Evolutionary conservation across 2,329 filamentous ascomycete genomes (phyloP).

Genomic region (Sporothrix phasma): DNA sequence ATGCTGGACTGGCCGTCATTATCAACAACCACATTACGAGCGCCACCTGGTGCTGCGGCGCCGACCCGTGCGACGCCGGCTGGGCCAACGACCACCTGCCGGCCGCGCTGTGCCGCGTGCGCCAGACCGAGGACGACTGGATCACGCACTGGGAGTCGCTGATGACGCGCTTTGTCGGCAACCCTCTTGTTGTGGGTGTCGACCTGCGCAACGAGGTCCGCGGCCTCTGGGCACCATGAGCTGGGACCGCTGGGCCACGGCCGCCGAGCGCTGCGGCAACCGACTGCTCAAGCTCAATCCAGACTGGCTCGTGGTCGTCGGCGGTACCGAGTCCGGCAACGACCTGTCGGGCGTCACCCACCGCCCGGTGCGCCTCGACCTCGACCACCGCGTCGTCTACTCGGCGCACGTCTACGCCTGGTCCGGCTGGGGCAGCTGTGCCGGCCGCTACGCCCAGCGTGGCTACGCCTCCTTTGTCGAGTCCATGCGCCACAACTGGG

Average conservation of each 20-base stretch:
- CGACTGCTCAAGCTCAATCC: conserved; percentile 47
- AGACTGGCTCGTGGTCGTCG: conserved; percentile 58
- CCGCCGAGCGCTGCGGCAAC: conserved; percentile 54
- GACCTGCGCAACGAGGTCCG: conserved; percentile 62
- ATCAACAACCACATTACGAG: conserved; percentile 63
- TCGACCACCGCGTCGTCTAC: conserved; percentile 51
- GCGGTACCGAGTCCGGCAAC: conserved; percentile 58
- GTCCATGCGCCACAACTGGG: conserved; percentile 57
- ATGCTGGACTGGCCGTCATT: conserved; percentile 53
- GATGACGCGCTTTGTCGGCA: conserved; percentile 48
- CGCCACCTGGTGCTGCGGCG: conserved; percentile 59
- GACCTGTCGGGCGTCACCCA: conserved; percentile 46
- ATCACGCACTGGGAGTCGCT: conserved; percentile 56
- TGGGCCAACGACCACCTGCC: conserved; percentile 56
- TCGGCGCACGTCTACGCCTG: conserved; percentile 59
- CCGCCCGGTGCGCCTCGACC: conserved; percentile 48
- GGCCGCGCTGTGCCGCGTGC: conserved; percentile 47
- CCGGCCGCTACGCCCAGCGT: conserved; percentile 50
- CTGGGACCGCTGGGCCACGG: conserved; percentile 54
- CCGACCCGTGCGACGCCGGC: conserved; percentile 55
- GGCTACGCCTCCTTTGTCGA: conserved; percentile 51
- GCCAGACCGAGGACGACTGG: conserved; percentile 56
- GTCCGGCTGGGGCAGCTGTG: conserved; percentile 57
- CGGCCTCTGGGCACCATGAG: conserved; percentile 58
- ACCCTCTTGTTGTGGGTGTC: conserved; percentile 53